These are phyloP conservation scores for Trichoderma sp. DNA, from an alignment of 2,329 filamentous ascomycete species.

Conservation along the genomic window DNA sequence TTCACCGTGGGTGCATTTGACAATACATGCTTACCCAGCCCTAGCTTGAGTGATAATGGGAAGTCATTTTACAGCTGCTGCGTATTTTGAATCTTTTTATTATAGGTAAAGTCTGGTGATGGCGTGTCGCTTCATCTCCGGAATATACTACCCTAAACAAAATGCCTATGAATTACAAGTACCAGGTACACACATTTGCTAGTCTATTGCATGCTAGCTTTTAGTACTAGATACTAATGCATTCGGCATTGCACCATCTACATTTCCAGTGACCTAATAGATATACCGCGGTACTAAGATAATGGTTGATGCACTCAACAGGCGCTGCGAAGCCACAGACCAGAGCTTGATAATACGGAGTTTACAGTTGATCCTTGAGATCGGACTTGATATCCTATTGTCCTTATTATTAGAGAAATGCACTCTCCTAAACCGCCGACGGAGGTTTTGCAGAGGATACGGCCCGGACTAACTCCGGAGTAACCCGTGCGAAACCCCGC, in stretches of 20 bases:
- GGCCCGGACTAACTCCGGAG: conserved; percentile 8
- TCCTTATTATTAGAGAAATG: neutral
- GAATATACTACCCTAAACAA: neutral
- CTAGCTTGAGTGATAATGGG: too few relatives aligned
- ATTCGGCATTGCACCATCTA: neutral
- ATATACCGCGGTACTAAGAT: neutral
- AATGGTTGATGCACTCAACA: neutral
- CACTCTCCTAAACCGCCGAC: neutral
- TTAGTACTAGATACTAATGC: neutral
- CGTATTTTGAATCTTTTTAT: too few relatives aligned
- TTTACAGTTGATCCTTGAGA: neutral
- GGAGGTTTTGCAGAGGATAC: neutral
- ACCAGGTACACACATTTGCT: too few relatives aligned
- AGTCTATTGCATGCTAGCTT: too few relatives aligned
- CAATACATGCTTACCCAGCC: too few relatives aligned
- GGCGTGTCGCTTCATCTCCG: too few relatives aligned
- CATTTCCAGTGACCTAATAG: neutral
- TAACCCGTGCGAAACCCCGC: conserved; percentile 5
- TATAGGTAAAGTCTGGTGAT: too few relatives aligned
- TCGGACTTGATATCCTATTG: neutral
- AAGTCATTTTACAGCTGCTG: too few relatives aligned
- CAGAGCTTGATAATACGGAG: neutral
- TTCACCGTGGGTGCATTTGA: too few relatives aligned
- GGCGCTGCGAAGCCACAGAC: neutral
- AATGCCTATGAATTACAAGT: neutral